Base-by-base conservation (phyloP, 176 grass and related monocot genomes). In the Oryza brachyantha region DNA sequence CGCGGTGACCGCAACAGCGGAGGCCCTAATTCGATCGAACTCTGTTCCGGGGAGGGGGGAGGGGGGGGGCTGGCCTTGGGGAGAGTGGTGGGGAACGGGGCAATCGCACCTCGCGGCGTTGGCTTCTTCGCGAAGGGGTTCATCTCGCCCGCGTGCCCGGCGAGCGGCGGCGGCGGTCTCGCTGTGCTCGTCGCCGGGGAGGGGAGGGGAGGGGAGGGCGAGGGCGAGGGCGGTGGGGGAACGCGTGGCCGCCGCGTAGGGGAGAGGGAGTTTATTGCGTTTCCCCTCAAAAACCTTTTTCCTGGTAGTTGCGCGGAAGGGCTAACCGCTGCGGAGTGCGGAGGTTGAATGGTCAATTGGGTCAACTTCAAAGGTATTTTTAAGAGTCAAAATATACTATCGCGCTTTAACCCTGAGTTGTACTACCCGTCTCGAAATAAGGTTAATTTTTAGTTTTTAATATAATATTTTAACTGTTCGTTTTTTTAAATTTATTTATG, bases 71-170 rank as follows among this genome's bases (percentile, higher is more conserved):
- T 10, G 46, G 8, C 38, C 9, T 8, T 8, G 16, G 28, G 7
- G 19, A 38, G 37, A n/a, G n/a, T n/a, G n/a, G 2, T 36, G 13
- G 54, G 41, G 46, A 9, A 0, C 39, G 25, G 31, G 43, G n/a
- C 37, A 42, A 61, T 57, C 45, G 48, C 41, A 99, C 92, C 96
- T 93, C 74, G 76, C 25, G 85, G 64, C 37, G 87, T 94, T 27
- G 90, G 88, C 60, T 99, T 95, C 88, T 99, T 99, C 25, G 88
- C 83, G 68, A 99, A 99, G 37, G 90, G 86, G 73, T 91, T 99
- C 96, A 95, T 52, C 48, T 98, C 66, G 36, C 38, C 38, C 50
- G 57, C 6, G 29, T 21, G 45, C 45, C 14, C 1, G 45, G 45
- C 45, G 31, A 32, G 42, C 42, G 42, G 13, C 42, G 42, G 12